Percentiles rank a stretch among this genome's conserved stretches.
Conservation (phyloP, 805 yeast species). For the Hanseniaspora pseudoguilliermondii region DNA sequence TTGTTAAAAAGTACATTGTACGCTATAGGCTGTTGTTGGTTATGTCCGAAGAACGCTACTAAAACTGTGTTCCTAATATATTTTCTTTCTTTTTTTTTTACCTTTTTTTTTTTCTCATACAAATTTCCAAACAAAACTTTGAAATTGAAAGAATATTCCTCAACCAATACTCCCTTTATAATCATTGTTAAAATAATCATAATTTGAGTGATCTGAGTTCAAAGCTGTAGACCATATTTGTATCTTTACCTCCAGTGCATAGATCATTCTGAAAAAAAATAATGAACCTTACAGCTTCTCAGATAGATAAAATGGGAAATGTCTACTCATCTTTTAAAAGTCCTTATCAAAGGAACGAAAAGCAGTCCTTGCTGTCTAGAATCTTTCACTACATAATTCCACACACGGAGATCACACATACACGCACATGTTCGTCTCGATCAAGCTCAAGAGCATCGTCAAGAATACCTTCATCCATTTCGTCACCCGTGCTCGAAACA, state of each 20-base stretch:
- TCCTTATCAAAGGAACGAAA: not conserved
- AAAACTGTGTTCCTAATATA: no score
- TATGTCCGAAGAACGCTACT: no score
- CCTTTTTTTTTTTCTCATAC: not conserved
- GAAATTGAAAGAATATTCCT: no score
- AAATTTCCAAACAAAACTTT: no score
- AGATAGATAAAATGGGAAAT: not conserved
- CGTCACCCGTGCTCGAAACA: not conserved
- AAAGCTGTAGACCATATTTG: no score
- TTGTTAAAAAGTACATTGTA: no score
- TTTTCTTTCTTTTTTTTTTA: not conserved
- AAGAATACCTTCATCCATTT: not conserved
- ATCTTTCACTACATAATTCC: constrained; percentile 1
- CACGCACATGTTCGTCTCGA: not conserved
- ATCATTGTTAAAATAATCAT: no score
- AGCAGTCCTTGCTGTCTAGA: not conserved
- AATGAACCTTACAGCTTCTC: not conserved
- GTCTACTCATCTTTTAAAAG: not conserved
- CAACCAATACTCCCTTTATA: no score
- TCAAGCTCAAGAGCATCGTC: not conserved
- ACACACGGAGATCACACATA: not conserved
- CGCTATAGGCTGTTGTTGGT: no score
- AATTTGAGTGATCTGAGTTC: no score
- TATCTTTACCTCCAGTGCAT: no score
- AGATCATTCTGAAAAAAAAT: not conserved